Conservation (phyloP, 495 filamentous ascomycete species). For the Tuber magnatum region DNA sequence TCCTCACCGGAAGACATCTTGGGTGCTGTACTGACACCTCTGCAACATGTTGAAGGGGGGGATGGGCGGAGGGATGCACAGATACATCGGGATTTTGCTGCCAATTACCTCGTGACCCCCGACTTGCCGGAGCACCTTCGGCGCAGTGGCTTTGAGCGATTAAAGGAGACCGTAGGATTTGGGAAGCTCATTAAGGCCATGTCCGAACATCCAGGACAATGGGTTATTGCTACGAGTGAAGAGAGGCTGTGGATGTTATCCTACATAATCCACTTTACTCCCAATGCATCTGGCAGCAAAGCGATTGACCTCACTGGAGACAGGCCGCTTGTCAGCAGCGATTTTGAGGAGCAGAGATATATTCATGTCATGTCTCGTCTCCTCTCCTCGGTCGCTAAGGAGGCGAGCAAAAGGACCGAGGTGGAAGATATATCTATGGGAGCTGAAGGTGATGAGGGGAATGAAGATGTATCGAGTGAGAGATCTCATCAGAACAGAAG, state of each 20-base stretch:
- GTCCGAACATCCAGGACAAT: slow-evolving; percentile 24
- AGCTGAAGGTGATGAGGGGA: slow-evolving; percentile 32
- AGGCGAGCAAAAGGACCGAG: slow-evolving; percentile 54
- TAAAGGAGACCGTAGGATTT: slow-evolving; percentile 33
- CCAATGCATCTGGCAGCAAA: slow-evolving; percentile 45
- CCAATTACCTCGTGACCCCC: slow-evolving; percentile 50
- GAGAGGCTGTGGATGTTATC: slow-evolving; percentile 66
- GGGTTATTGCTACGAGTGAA: slow-evolving; percentile 36
- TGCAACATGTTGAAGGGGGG: slow-evolving; percentile 47
- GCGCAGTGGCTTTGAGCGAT: slow-evolving; percentile 42
- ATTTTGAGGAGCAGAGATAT: slow-evolving; percentile 44
- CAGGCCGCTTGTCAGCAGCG: slow-evolving; percentile 5
- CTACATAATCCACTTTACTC: slow-evolving; percentile 71
- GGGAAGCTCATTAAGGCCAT: slow-evolving; percentile 30
- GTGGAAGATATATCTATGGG: slow-evolving; percentile 45
- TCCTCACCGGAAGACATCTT: slow-evolving; percentile 30
- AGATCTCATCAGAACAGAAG: slow-evolving; percentile 6
- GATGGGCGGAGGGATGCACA: slow-evolving; percentile 41
- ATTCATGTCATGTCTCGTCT: slow-evolving; percentile 62
- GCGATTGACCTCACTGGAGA: slow-evolving; percentile 42
- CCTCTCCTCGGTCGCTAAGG: slow-evolving; percentile 54
- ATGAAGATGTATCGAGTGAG: slow-evolving; percentile 23
- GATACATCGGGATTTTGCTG: slow-evolving; percentile 54
- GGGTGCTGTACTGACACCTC: slow-evolving; percentile 47
- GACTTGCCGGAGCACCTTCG: slow-evolving; percentile 45